These are phyloP conservation scores for Scheffersomyces coipomensis DNA, from an alignment of 805 yeast species.

Conservation along the genomic window DNA sequence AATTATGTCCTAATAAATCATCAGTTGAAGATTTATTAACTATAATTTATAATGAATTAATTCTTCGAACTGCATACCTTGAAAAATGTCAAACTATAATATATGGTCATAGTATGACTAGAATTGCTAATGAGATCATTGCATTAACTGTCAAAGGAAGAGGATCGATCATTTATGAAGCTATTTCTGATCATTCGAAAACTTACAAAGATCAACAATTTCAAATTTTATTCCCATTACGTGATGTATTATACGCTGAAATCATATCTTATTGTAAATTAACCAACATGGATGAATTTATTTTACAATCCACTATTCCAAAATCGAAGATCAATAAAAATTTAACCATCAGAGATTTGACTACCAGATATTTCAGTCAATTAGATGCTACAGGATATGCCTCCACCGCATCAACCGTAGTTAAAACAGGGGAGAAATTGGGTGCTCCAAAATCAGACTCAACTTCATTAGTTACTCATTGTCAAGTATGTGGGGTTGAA, in stretches of 20 bases:
- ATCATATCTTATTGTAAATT: slow-evolving; percentile 53
- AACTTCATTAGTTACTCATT: slow-evolving; percentile 18
- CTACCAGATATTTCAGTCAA: slow-evolving; percentile 65
- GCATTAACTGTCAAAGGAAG: slow-evolving; percentile 83
- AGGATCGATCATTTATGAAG: slow-evolving; percentile 62
- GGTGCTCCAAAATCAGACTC: slow-evolving; percentile 39
- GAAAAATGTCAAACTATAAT: slow-evolving; percentile 55
- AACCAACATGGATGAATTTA: slow-evolving; percentile 33
- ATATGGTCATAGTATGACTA: slow-evolving; percentile 79
- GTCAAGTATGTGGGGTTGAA: slow-evolving; percentile 56
- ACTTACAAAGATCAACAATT: slow-evolving; percentile 28
- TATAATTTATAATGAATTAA: slow-evolving; percentile 46
- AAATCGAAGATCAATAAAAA: slow-evolving; percentile 54
- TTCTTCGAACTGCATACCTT: slow-evolving; percentile 45
- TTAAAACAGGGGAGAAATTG: slow-evolving; percentile 81
- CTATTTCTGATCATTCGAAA: slow-evolving; percentile 44
- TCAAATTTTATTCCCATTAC: slow-evolving; percentile 63
- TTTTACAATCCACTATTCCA: slow-evolving; percentile 15
- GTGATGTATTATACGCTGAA: slow-evolving; percentile 74
- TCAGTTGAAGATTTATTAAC: slow-evolving; percentile 61
- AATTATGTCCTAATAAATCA: slow-evolving; percentile 50
- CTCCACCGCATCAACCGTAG: slow-evolving; percentile 88
- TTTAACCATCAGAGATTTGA: slow-evolving; percentile 79
- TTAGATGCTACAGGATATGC: slow-evolving; percentile 77
- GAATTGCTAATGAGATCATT: slow-evolving; percentile 76